Percentiles rank a stretch among this genome's conserved stretches.
Conservation (phyloP, 108 stramenopile genomes). For the Cyclotella distinguenda region DNA sequence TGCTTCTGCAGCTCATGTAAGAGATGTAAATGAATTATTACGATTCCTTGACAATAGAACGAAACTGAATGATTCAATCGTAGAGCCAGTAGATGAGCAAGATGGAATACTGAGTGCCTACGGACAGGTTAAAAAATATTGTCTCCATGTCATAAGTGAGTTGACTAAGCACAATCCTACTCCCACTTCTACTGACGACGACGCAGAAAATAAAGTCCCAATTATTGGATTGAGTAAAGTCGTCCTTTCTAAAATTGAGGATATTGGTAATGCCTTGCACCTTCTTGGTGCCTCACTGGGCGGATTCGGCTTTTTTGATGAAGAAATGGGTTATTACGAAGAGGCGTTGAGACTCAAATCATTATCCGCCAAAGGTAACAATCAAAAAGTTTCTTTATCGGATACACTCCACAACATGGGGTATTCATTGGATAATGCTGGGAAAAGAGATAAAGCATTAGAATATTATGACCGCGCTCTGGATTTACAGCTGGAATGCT, state of each 20-base stretch:
- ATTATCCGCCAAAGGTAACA: constrained; percentile 21
- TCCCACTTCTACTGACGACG: constrained; percentile 8
- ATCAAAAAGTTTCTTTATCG: constrained; percentile 31
- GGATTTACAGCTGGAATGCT: constrained; percentile 24
- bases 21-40: constrained; percentile 49
- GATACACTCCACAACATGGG: constrained; percentile 54
- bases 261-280: constrained; percentile 49
- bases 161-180: constrained; percentile 13
- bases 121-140: constrained; percentile 38
- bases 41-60: constrained; percentile 33
- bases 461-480: constrained; percentile 45
- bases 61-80: background rate
- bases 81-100: constrained; percentile 43
- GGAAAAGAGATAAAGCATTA: constrained; percentile 39
- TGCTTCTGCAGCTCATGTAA: constrained; percentile 39
- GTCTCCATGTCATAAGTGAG: constrained; percentile 30
- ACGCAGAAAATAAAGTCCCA: constrained; percentile 9
- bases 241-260: constrained; percentile 26
- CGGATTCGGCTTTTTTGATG: constrained; percentile 45
- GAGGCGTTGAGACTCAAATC: constrained; percentile 45
- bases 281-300: constrained; percentile 52
- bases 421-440: constrained; percentile 49
- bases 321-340: constrained; percentile 48
- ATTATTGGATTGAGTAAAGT: constrained; percentile 12
- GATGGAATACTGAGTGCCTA: constrained; percentile 35